phyloP scores from a whole-genome alignment of 176 grass and related monocot species.

The Oryza meyeriana region DNA sequence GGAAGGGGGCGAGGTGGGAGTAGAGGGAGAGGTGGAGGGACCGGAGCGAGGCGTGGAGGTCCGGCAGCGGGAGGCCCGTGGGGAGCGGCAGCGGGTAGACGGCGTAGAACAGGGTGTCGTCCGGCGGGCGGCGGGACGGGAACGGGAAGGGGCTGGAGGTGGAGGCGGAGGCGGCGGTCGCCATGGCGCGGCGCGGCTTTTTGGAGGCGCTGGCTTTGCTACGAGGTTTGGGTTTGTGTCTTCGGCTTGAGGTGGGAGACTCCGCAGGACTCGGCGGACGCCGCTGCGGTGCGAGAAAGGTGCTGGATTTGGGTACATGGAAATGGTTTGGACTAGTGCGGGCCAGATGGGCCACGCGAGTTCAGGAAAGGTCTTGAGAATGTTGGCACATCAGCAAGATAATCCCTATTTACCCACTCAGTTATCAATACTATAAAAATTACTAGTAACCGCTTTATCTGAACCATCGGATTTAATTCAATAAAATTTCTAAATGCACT shows the following conservation, averaged over 20 bases:
- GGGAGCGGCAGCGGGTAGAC: conserved; percentile 61
- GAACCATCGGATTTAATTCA: no score
- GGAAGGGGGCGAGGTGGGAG: conserved; percentile 51
- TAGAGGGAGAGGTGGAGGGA: conserved; percentile 67
- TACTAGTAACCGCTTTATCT: no score
- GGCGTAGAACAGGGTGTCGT: conserved; percentile 90
- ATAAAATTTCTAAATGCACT: no score
- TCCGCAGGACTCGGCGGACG: no score
- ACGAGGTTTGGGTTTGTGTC: background rate
- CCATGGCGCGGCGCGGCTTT: conserved; percentile 25
- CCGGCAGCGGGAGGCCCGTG: conserved; percentile 12
- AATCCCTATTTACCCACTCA: no score
- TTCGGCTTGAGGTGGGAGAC: background rate
- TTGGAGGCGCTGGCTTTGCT: background rate
- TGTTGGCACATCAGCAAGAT: no score
- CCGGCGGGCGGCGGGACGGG: conserved; percentile 45
- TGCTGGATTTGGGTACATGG: background rate
- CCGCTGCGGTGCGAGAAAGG: conserved; percentile 30
- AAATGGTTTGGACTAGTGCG: background rate
- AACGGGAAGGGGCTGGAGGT: conserved; percentile 50
- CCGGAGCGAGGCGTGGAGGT: conserved; percentile 47
- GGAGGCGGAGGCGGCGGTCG: conserved; percentile 46
- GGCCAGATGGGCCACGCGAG: background rate
- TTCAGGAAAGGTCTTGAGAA: background rate
- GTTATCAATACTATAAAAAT: no score